phyloP scores from a whole-genome alignment of 108 stramenopile genomes.

The Stephanodiscus minutulus region DNA sequence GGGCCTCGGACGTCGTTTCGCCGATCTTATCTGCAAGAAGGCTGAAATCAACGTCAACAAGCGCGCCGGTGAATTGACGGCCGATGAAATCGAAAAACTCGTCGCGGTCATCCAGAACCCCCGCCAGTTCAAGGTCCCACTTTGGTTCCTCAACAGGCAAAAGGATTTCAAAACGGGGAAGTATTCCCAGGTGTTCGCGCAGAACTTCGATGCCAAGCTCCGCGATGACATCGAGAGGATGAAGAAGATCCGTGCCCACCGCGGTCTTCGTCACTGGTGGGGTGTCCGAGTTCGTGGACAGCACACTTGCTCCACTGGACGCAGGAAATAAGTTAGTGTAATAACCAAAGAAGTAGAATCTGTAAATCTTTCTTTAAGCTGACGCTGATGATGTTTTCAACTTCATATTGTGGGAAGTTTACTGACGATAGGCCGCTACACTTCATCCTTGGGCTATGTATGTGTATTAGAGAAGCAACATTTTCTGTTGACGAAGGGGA shows the following conservation, averaged over 20 bases:
- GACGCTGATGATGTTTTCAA: background rate
- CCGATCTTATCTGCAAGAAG: conserved; percentile 99
- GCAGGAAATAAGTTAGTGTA: conserved; percentile 65
- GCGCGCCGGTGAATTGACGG: conserved; percentile 98
- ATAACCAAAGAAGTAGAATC: background rate
- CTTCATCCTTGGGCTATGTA: background rate
- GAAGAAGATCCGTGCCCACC: conserved; percentile 98
- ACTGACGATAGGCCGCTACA: background rate
- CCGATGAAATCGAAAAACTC: conserved; percentile 99
- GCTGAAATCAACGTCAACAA: conserved; percentile 98
- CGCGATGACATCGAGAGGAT: conserved; percentile 99
- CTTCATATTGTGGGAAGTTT: background rate
- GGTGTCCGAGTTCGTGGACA: conserved; percentile 99
- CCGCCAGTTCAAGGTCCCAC: conserved; percentile 98
- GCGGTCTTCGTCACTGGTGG: conserved; percentile 99
- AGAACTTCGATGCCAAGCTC: conserved; percentile 96
- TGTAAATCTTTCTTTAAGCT: background rate
- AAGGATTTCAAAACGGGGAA: conserved; percentile 99
- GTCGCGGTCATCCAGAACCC: conserved; percentile 99
- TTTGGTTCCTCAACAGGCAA: conserved; percentile 99
- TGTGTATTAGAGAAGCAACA: background rate
- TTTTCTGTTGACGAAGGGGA: background rate
- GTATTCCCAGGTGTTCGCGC: conserved; percentile 97
- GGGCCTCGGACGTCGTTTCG: conserved; percentile 98
- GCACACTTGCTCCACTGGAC: conserved; percentile 99